A percentile compares a stretch with the other conserved stretches of the same genome.
These are phyloP conservation scores for Ogataea saltuana DNA, from an alignment of 805 yeast genomes.

Conservation along the genomic window DNA sequence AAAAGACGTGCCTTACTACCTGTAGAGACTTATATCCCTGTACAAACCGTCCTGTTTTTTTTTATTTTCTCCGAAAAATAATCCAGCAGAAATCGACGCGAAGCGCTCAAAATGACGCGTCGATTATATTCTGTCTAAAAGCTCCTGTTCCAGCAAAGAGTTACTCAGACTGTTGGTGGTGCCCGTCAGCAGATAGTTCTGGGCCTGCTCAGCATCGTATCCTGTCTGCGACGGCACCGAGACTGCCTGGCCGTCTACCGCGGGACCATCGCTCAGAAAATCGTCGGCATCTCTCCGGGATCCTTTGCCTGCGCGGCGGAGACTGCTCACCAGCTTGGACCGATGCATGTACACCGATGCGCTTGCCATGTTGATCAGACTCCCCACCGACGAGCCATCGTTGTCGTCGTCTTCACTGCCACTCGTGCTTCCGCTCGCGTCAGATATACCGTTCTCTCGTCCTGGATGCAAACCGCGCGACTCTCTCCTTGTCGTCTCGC, in stretches of 20 bases:
- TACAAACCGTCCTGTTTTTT: too few species aligned
- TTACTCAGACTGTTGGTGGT: conserved; percentile 29
- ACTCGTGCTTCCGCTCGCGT: not conserved
- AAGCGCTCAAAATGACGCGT: too few species aligned
- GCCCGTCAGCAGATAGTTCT: conserved; percentile 22
- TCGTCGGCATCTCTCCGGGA: not conserved
- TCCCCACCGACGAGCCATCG: conserved; percentile 16
- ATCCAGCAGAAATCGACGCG: too few species aligned
- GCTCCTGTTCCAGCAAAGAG: conserved; percentile 32
- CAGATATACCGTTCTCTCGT: not conserved
- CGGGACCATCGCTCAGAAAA: not conserved
- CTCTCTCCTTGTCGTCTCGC: not conserved
- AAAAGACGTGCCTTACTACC: too few species aligned
- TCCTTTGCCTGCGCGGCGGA: not conserved
- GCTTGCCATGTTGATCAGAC: conserved; percentile 25
- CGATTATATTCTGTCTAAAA: conserved; percentile 21
- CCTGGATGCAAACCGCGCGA: not conserved
- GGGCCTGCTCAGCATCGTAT: not conserved
- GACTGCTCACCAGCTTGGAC: conserved; percentile 15
- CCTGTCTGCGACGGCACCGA: not conserved
- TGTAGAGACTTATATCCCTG: too few species aligned
- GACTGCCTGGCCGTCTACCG: not conserved
- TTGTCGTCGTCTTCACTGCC: conserved; percentile 4
- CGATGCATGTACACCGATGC: conserved; percentile 31
- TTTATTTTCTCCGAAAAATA: too few species aligned